These are phyloP conservation scores for Carex pumila DNA, from an alignment of 176 grass and related monocot species.

Conservation along the genomic window DNA sequence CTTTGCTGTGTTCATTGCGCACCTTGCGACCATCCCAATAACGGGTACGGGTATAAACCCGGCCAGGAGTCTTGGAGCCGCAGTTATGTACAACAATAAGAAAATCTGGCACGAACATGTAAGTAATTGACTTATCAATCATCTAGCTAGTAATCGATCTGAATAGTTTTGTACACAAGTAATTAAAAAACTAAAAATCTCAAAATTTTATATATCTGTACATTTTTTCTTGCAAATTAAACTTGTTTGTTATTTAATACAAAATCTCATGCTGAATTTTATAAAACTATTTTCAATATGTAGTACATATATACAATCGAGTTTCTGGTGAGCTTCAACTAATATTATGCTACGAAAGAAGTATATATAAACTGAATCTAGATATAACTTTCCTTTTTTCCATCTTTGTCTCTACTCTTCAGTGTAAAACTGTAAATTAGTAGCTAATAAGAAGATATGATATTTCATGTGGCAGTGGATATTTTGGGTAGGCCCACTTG, in stretches of 20 bases:
- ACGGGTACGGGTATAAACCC: conserved; percentile 89
- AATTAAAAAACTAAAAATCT: not conserved
- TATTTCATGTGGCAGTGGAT: conserved; percentile 55
- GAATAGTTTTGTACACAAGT: not conserved
- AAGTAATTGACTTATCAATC: not conserved
- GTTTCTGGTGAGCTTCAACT: not conserved
- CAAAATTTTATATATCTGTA: not conserved
- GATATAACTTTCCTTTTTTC: not conserved
- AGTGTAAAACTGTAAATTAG: not conserved
- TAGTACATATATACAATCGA: not conserved
- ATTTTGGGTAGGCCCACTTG: conserved; percentile 71
- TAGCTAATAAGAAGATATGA: not conserved
- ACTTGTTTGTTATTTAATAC: not conserved
- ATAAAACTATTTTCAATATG: not conserved
- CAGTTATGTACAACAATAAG: conserved; percentile 52
- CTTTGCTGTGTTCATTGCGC: conserved; percentile 80
- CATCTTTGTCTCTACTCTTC: not conserved
- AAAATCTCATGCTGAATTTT: not conserved
- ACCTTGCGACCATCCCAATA: conserved; percentile 81
- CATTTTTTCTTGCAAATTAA: not conserved
- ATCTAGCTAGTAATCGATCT: not conserved
- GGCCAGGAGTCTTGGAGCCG: conserved; percentile 80
- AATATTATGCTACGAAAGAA: not conserved
- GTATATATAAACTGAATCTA: not conserved
- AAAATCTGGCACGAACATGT: conserved; percentile 59